A percentile compares a stretch with the other conserved stretches of the same genome.
These are phyloP conservation scores for Podospora anserina DNA, from an alignment of 495 filamentous ascomycete species.

Conservation along the genomic window DNA sequence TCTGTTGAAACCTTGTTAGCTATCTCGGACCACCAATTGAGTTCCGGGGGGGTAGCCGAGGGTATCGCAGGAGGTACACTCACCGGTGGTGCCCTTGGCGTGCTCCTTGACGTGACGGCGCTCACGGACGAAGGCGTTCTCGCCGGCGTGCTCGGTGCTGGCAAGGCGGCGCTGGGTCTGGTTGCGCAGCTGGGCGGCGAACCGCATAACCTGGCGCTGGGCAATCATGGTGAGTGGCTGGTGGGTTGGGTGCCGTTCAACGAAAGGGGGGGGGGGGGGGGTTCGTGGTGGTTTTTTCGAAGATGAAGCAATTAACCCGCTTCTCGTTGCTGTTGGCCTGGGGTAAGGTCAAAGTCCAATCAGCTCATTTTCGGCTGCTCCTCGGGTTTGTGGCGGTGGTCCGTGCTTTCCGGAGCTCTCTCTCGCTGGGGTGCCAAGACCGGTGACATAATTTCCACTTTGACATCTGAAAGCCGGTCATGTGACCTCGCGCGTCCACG, in stretches of 20 bases:
- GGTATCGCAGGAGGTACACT: slow-evolving; percentile 26
- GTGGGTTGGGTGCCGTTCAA: slow-evolving; percentile 7
- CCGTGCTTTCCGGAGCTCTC: neutral
- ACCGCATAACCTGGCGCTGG: slow-evolving; percentile 59
- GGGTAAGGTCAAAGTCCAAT: slow-evolving; percentile 30
- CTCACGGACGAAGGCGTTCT: slow-evolving; percentile 89
- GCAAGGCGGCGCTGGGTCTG: slow-evolving; percentile 66
- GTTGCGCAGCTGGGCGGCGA: slow-evolving; percentile 54
- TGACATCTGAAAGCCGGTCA: slow-evolving; percentile 5
- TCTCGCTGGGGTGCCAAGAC: neutral
- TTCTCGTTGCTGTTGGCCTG: neutral
- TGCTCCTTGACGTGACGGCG: slow-evolving; percentile 80
- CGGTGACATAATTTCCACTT: slow-evolving; percentile 16
- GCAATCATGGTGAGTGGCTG: slow-evolving; percentile 53
- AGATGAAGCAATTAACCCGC: slow-evolving; percentile 20
- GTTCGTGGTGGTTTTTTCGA: slow-evolving; percentile 5
- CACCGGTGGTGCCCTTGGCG: slow-evolving; percentile 74
- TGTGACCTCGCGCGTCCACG: slow-evolving; percentile 21
- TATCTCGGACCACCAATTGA: slow-evolving; percentile 2
- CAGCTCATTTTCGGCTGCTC: slow-evolving; percentile 27
- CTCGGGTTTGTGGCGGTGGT: slow-evolving; percentile 17
- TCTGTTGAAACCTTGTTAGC: slow-evolving; percentile 50
- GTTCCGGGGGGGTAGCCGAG: neutral
- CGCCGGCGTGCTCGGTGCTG: slow-evolving; percentile 55
- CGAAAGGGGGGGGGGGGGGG: neutral